phyloP scores from a whole-genome alignment of 768 basidiomycete species.

The Boletus sp. region DNA sequence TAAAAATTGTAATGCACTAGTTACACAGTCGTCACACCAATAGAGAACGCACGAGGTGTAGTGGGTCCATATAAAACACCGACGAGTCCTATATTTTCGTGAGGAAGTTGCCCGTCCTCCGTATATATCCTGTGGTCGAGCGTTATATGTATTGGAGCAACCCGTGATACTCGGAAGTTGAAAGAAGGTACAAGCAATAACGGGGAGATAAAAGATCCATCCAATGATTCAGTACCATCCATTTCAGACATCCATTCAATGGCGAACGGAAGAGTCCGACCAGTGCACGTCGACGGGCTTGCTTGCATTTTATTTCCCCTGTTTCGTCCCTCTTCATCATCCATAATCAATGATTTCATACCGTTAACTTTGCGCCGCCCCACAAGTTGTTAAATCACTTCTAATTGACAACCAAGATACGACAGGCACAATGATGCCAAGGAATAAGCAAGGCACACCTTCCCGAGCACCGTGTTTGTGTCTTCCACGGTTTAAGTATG shows the following conservation, averaged over 20 bases:
- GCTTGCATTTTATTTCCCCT: not conserved
- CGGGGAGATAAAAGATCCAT: not conserved
- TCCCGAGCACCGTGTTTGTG: not conserved
- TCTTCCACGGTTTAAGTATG: constrained; percentile 6
- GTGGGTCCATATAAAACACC: not conserved
- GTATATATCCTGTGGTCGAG: not conserved
- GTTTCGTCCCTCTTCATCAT: not conserved
- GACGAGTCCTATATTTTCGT: constrained; percentile 1
- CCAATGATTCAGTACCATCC: not conserved
- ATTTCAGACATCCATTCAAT: not conserved
- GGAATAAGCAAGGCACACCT: not conserved
- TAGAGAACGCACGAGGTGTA: not conserved
- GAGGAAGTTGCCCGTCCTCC: constrained; percentile 1
- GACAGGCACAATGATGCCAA: constrained; percentile 1
- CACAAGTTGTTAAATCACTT: not conserved
- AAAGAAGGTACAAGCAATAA: not conserved
- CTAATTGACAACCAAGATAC: not conserved
- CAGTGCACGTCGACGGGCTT: not conserved
- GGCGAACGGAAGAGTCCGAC: not conserved
- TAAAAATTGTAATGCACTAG: not conserved
- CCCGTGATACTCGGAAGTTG: not conserved
- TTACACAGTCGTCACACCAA: not conserved
- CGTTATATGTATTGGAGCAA: not conserved
- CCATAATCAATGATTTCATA: not conserved
- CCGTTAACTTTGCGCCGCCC: not conserved